These are phyloP conservation scores for Trichoderma sp. DNA, from an alignment of 2,329 filamentous ascomycete species.

Conservation along the genomic window DNA sequence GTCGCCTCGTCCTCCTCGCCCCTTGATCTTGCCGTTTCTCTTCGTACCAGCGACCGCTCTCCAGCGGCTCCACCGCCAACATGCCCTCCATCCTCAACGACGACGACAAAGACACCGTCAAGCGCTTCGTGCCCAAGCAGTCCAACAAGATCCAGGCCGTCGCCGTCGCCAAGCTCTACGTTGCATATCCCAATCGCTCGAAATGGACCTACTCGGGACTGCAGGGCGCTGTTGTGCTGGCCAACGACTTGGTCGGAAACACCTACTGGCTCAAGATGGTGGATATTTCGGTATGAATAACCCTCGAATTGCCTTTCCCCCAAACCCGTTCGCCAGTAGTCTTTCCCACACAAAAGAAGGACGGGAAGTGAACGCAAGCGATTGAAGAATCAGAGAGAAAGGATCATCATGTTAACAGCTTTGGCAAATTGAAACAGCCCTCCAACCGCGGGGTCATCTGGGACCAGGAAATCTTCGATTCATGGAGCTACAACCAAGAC, in stretches of 20 bases:
- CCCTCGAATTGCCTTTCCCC: slow-evolving; percentile 20
- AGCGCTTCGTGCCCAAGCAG: slow-evolving; percentile 88
- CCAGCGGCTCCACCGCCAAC: slow-evolving; percentile 26
- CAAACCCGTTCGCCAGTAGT: background rate
- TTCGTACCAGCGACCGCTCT: slow-evolving; percentile 8
- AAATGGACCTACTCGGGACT: slow-evolving; percentile 94
- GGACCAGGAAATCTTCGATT: slow-evolving; percentile 98
- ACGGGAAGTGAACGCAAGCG: background rate
- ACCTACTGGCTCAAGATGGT: slow-evolving; percentile 98
- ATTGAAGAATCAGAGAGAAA: background rate
- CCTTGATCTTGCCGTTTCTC: background rate
- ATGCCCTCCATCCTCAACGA: slow-evolving; percentile 77
- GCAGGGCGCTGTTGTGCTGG: slow-evolving; percentile 87
- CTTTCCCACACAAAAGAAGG: background rate
- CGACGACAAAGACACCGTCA: slow-evolving; percentile 94
- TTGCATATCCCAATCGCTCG: slow-evolving; percentile 81
- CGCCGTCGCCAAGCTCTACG: slow-evolving; percentile 88
- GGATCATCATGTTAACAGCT: slow-evolving; percentile 3
- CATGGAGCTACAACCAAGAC: slow-evolving; percentile 94
- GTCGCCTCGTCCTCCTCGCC: background rate
- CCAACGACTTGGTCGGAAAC: slow-evolving; percentile 91
- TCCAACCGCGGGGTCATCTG: slow-evolving; percentile 83
- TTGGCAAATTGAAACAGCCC: slow-evolving; percentile 50
- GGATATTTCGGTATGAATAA: slow-evolving; percentile 74
- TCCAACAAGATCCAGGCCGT: slow-evolving; percentile 98